A percentile compares a stretch with the other conserved stretches of the same genome.
phyloP scores from a whole-genome alignment of 306 rosid species.

The Quercus bicolor region DNA sequence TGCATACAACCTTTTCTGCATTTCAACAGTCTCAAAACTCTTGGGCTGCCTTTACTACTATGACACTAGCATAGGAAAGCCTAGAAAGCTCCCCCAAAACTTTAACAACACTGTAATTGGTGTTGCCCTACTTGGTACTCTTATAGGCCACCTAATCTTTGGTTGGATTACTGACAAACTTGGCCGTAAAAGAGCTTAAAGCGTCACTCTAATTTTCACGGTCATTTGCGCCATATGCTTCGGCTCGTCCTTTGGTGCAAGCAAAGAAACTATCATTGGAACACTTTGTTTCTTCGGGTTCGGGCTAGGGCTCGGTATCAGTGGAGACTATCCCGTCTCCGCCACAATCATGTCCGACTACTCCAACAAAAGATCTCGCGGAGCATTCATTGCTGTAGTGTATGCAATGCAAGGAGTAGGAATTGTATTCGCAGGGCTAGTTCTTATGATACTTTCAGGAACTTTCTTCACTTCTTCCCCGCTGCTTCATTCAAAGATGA shows the following conservation, averaged over 20 bases:
- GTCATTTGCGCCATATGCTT: slow-evolving; percentile 55
- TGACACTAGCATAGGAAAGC: slow-evolving; percentile 21
- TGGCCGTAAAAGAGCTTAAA: slow-evolving; percentile 64
- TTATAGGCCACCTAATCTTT: slow-evolving; percentile 52
- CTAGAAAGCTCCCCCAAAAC: slow-evolving; percentile 39
- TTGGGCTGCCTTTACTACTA: slow-evolving; percentile 38
- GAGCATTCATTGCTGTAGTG: too few species aligned
- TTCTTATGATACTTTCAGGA: too few species aligned
- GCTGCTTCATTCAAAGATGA: too few species aligned
- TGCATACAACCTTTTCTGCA: too few species aligned
- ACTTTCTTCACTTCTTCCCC: too few species aligned
- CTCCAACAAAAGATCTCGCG: too few species aligned
- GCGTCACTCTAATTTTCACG: slow-evolving; percentile 61
- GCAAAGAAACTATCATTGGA: slow-evolving; percentile 35
- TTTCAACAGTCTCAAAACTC: too few species aligned
- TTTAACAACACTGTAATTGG: slow-evolving; percentile 45
- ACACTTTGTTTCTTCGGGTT: slow-evolving; percentile 76
- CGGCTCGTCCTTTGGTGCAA: background rate
- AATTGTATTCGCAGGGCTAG: too few species aligned
- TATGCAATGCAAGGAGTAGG: too few species aligned
- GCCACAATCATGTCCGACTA: too few species aligned
- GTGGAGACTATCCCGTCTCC: slow-evolving; percentile 49
- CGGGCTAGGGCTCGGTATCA: slow-evolving; percentile 79
- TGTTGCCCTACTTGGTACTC: slow-evolving; percentile 58
- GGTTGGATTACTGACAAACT: slow-evolving; percentile 72